These are phyloP conservation scores for Castanea sativa DNA, from an alignment of 306 rosid species.

Conservation along the genomic window DNA sequence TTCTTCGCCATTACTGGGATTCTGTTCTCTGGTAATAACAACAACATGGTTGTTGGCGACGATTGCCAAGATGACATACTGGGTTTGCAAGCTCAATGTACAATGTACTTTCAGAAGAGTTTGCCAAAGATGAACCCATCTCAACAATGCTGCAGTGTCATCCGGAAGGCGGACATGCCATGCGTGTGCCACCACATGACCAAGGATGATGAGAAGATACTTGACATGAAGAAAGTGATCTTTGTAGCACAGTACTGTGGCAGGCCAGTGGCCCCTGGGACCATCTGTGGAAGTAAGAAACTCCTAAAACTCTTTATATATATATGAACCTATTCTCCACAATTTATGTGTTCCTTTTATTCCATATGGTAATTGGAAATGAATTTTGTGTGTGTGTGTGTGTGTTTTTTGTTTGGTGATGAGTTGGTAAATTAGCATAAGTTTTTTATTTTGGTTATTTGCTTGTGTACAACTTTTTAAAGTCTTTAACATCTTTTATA, in stretches of 20 bases:
- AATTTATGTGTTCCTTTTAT: no score
- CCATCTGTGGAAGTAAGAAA: slow-evolving; percentile 30
- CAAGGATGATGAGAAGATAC: background rate
- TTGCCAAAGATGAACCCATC: background rate
- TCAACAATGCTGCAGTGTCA: slow-evolving; percentile 16
- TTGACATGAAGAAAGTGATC: slow-evolving; percentile 27
- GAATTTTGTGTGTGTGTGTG: no score
- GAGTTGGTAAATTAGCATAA: no score
- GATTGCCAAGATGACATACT: slow-evolving; percentile 20
- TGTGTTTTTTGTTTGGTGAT: no score
- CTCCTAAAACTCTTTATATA: no score
- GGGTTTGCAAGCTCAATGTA: slow-evolving; percentile 17
- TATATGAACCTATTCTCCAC: no score
- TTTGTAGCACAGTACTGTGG: slow-evolving; percentile 18
- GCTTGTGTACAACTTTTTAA: no score
- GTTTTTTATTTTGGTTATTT: background rate
- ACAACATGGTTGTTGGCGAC: slow-evolving; percentile 14
- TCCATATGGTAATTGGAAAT: no score
- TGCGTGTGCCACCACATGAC: slow-evolving; percentile 27
- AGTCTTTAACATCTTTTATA: no score
- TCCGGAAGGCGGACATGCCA: background rate
- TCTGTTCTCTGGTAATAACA: background rate
- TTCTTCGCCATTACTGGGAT: background rate
- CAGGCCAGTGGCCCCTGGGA: slow-evolving; percentile 7
- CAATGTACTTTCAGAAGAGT: slow-evolving; percentile 4